Evolutionary conservation across 2,329 filamentous ascomycete genomes (phyloP), one percentile per base, ranked within the genome.

Genomic region (Didymella lethalis): DNA sequence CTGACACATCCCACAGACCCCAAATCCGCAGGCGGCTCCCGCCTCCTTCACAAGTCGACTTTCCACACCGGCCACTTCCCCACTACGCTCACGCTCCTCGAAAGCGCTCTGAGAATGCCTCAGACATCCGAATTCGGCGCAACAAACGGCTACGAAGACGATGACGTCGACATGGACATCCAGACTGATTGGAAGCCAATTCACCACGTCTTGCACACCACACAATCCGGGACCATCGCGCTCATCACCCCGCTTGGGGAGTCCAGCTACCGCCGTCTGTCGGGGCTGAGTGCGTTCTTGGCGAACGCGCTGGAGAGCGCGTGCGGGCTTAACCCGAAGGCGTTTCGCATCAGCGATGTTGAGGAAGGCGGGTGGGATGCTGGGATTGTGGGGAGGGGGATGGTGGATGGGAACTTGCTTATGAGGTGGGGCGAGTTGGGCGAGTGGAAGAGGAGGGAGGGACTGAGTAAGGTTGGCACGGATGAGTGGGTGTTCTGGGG

Each of bases 1-100:
- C 38, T 52, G 28, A 54, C 26, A 11, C 3, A 6, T 16, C 12
- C 8, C 3, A 54, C 66, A 96, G 93, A 98, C 73, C 94, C 94
- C 16, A 96, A 96, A 81, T 96, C 93, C 7, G 87, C 97, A 32
- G 91, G 94, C 57, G 95, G 95, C 48, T 90, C 93, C 70, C 86
- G 93, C 40, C 86, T 99, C 25, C 85, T 99, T 7, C 92, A 94
- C 77, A 88, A 91, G 59, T 92, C 91, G 52, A 91, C 92, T 58
- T 98, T 99, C 80, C 90, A 93, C 73, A 88, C 91, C 0, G 93
- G 92, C 36, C 91, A 97, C 76, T 85, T 89, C 64, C 87, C 91
- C 0, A 89, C 90, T 0, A 86, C 85, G 36, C 89, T 93, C 66
- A 87, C 89, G 20, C 86, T 97, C 48, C 84, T 98, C 32, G 90